A percentile compares a stretch with the other conserved stretches of the same genome.
Conservation (phyloP, 1,284 basidiomycete species). For the Boletellus sp. region DNA sequence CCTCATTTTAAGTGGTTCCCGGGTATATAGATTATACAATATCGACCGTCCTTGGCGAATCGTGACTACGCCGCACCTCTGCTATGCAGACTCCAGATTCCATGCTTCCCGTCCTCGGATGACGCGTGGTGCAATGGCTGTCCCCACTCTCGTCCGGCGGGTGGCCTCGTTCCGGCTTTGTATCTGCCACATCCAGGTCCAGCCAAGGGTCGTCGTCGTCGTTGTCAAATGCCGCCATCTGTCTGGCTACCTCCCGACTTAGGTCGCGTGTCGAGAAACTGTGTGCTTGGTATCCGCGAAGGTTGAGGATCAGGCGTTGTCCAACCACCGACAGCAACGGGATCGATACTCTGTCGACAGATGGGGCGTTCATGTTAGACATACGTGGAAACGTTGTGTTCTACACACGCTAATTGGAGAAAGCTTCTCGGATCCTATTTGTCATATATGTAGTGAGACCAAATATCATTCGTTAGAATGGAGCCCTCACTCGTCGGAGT, state of each 20-base stretch:
- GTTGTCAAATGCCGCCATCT: constrained; percentile 16
- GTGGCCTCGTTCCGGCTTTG: neutral
- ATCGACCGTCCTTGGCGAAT: too few relatives aligned
- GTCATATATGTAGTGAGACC: too few relatives aligned
- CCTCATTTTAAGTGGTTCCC: too few relatives aligned
- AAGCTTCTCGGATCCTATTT: constrained; percentile 21
- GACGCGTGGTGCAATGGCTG: too few relatives aligned
- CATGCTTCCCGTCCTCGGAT: too few relatives aligned
- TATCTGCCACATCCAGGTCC: neutral
- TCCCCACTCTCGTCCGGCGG: too few relatives aligned
- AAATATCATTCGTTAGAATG: too few relatives aligned
- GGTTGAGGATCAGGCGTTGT: constrained; percentile 27
- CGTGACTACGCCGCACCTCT: too few relatives aligned
- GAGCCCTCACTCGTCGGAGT: constrained; percentile 11
- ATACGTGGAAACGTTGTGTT: neutral
- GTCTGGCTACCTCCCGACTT: constrained; percentile 11
- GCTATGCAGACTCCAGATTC: too few relatives aligned
- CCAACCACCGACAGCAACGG: constrained; percentile 16
- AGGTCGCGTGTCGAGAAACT: constrained; percentile 8
- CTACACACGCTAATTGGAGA: constrained; percentile 13
- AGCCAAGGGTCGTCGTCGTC: too few relatives aligned
- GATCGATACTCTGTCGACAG: constrained; percentile 12
- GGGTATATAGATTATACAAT: too few relatives aligned
- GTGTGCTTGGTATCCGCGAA: constrained; percentile 5
- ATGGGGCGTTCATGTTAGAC: too few relatives aligned